Conservation (phyloP, 2,329 filamentous ascomycete genomes). For the Rutstroemia sp. region DNA sequence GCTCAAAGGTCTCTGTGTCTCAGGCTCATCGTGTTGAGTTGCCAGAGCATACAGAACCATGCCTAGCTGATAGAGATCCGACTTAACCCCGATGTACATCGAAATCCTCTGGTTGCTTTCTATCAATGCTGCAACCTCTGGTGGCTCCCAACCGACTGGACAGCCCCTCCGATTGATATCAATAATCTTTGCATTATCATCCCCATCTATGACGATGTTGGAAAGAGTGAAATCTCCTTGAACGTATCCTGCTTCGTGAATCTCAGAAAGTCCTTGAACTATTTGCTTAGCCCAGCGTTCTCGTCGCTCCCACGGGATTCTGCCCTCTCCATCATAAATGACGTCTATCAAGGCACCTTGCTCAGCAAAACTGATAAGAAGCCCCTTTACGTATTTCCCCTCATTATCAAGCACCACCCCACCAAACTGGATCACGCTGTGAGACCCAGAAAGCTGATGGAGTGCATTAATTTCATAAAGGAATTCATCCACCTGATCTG, state of each 20-base stretch:
- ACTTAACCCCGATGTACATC: slow-evolving; percentile 98
- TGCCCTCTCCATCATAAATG: slow-evolving; percentile 68
- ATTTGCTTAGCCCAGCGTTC: slow-evolving; percentile 91
- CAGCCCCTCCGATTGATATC: slow-evolving; percentile 98
- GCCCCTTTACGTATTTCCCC: slow-evolving; percentile 68
- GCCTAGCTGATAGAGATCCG: slow-evolving; percentile 88
- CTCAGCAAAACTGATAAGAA: slow-evolving; percentile 82
- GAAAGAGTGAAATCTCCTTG: slow-evolving; percentile 96
- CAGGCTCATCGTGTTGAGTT: slow-evolving; percentile 82
- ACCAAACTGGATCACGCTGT: slow-evolving; percentile 76
- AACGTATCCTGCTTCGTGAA: slow-evolving; percentile 93
- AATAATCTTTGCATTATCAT: slow-evolving; percentile 89
- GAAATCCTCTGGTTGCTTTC: slow-evolving; percentile 83
- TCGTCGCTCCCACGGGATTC: slow-evolving; percentile 59
- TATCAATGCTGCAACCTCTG: slow-evolving; percentile 79
- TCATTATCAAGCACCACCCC: slow-evolving; percentile 81
- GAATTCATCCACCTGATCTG: slow-evolving; percentile 93
- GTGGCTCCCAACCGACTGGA: slow-evolving; percentile 94
- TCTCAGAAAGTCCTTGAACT: slow-evolving; percentile 78
- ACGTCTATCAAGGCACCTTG: slow-evolving; percentile 85
- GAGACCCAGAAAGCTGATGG: slow-evolving; percentile 64
- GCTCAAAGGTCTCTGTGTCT: slow-evolving; percentile 65
- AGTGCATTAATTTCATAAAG: slow-evolving; percentile 95
- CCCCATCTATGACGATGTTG: slow-evolving; percentile 86
- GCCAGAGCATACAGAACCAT: slow-evolving; percentile 94